Percentiles rank a stretch among this genome's conserved stretches.
Evolutionary conservation across 1,284 basidiomycete genomes (phyloP).

Genomic region (Heliocybe sulcata): DNA sequence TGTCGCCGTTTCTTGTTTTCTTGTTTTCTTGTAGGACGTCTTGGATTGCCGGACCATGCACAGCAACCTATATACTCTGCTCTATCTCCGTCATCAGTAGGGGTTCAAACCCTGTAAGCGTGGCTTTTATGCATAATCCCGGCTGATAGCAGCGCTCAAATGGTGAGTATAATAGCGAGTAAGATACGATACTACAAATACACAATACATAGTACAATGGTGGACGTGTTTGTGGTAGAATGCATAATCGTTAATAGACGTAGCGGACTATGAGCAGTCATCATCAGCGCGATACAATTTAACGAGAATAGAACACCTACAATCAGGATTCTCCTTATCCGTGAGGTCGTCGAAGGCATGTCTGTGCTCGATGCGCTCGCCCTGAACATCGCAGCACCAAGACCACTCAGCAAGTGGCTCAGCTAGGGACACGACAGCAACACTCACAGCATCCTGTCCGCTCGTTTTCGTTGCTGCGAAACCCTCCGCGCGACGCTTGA

Average conservation of each 20-base stretch:
- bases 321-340: slow-evolving; percentile 41
- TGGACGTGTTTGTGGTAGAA: background rate
- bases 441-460: slow-evolving; percentile 19
- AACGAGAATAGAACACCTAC: slow-evolving; percentile 19
- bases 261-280: slow-evolving; percentile 28
- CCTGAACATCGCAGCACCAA: slow-evolving; percentile 12
- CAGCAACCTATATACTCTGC: no score
- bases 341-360: slow-evolving; percentile 44
- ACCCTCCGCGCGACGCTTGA: slow-evolving; percentile 32
- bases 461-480: slow-evolving; percentile 17
- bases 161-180: background rate
- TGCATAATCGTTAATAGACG: slow-evolving; percentile 22
- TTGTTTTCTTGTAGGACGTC: no score
- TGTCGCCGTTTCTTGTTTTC: background rate
- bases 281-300: background rate
- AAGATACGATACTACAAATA: background rate
- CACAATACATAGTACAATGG: background rate
- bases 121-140: no score
- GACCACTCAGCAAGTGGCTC: background rate
- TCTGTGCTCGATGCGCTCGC: slow-evolving; percentile 29
- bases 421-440: background rate
- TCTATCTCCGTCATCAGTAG: no score
- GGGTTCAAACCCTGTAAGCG: no score
- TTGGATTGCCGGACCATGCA: no score
- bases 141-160: no score